Evolutionary conservation across 2,329 filamentous ascomycete genomes (phyloP).

Genomic region (Diaporthe capsici): DNA sequence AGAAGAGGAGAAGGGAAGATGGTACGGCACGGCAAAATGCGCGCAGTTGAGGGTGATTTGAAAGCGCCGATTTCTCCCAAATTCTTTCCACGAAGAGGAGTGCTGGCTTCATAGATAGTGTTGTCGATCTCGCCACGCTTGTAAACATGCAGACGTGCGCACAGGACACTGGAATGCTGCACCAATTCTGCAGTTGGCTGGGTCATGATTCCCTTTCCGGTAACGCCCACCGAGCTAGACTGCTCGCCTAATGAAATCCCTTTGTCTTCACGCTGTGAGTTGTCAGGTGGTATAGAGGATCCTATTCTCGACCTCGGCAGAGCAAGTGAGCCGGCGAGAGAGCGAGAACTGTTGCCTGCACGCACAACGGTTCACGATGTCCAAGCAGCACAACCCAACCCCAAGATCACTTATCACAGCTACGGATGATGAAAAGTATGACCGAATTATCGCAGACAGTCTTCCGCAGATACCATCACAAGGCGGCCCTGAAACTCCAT

Average conservation of each 20-base stretch:
- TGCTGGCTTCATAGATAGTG: background rate
- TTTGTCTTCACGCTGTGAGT: background rate
- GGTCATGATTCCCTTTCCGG: background rate
- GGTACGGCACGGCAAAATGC: background rate
- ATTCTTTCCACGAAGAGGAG: background rate
- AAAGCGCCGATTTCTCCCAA: background rate
- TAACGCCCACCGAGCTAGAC: background rate
- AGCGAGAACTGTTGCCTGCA: background rate
- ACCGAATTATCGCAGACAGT: too few species aligned
- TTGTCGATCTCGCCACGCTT: conserved; percentile 5
- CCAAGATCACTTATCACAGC: background rate
- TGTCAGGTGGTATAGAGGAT: background rate
- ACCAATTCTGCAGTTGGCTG: background rate
- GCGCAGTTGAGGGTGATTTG: background rate
- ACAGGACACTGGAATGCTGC: conserved; percentile 25
- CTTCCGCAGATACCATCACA: background rate
- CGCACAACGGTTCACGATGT: background rate
- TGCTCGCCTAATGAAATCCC: background rate
- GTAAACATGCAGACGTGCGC: background rate
- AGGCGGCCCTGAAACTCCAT: too few species aligned
- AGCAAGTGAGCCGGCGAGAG: background rate
- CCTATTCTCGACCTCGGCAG: background rate
- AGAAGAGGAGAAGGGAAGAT: too few species aligned
- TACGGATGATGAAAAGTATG: background rate
- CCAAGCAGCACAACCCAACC: background rate